A percentile compares a stretch with the other conserved stretches of the same genome.
These are phyloP conservation scores for Colletotrichum kahawae DNA, from an alignment of 2,329 filamentous ascomycete species.

Conservation along the genomic window DNA sequence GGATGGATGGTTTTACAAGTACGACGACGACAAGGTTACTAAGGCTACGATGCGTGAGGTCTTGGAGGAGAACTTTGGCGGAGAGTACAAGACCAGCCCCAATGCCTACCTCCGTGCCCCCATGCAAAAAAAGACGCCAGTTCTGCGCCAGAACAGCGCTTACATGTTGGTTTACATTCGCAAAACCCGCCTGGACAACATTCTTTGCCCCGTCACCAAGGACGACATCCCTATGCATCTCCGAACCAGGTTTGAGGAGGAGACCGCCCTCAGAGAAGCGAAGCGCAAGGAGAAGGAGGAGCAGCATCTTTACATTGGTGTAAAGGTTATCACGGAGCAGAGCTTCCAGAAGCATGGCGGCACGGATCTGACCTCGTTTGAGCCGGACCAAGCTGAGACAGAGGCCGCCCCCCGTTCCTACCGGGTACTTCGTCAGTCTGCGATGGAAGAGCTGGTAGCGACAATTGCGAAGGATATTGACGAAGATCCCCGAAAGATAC, in stretches of 20 bases:
- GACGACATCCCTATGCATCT: conserved; percentile 84
- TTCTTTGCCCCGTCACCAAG: conserved; percentile 77
- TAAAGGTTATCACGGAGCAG: conserved; percentile 80
- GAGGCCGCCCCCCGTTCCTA: conserved; percentile 75
- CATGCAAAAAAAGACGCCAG: conserved; percentile 59
- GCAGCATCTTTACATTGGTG: conserved; percentile 87
- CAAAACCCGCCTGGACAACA: conserved; percentile 81
- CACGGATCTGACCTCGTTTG: conserved; percentile 80
- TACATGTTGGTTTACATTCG: conserved; percentile 99
- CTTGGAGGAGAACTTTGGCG: conserved; percentile 95
- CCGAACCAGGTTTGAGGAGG: conserved; percentile 73
- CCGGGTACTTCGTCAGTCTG: conserved; percentile 76
- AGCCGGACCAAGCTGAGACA: conserved; percentile 62
- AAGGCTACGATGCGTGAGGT: conserved; percentile 90
- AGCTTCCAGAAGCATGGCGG: conserved; percentile 83
- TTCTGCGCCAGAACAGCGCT: conserved; percentile 78
- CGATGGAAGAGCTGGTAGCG: conserved; percentile 75
- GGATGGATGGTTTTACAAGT: conserved; percentile 94
- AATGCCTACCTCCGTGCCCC: conserved; percentile 47
- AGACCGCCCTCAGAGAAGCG: conserved; percentile 76
- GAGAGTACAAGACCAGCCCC: conserved; percentile 70
- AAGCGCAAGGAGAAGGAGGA: conserved; percentile 90
- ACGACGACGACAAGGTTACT: conserved; percentile 97
- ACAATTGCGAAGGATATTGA: conserved; percentile 74
- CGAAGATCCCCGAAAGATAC: conserved; percentile 71